Percentiles rank a stretch among this genome's conserved stretches.
Evolutionary conservation across 2,329 filamentous ascomycete species (phyloP).

Genomic region (Ophiobolus disseminans): DNA sequence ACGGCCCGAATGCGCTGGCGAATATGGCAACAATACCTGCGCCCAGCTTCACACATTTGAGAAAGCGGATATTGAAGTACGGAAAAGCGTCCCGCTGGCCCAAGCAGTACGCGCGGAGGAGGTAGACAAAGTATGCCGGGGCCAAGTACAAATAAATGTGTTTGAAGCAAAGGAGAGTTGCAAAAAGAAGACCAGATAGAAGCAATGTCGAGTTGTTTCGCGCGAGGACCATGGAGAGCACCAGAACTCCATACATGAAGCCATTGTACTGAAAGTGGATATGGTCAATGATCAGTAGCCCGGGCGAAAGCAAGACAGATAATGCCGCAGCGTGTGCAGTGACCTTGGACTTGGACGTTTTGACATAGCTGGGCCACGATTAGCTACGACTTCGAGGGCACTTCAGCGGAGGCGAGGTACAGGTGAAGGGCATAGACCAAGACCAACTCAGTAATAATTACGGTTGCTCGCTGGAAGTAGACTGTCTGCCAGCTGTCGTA

Average conservation of each 20-base stretch:
- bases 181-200: slow-evolving; percentile 82
- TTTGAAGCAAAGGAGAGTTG: slow-evolving; percentile 87
- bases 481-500: slow-evolving; percentile 94
- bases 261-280: slow-evolving; percentile 99
- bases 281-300: slow-evolving; percentile 95
- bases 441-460: slow-evolving; percentile 84
- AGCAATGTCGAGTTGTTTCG: slow-evolving; percentile 77
- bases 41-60: slow-evolving; percentile 85
- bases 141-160: slow-evolving; percentile 98
- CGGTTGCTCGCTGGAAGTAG: slow-evolving; percentile 90
- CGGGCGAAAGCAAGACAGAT: slow-evolving; percentile 89
- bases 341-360: slow-evolving; percentile 74
- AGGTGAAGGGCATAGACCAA: slow-evolving; percentile 81
- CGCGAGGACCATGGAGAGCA: slow-evolving; percentile 85
- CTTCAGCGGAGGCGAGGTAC: slow-evolving; percentile 52
- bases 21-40: slow-evolving; percentile 74
- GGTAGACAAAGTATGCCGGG: slow-evolving; percentile 92
- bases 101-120: slow-evolving; percentile 89
- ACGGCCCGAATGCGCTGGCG: slow-evolving; percentile 86
- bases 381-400: slow-evolving; percentile 10
- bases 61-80: slow-evolving; percentile 68
- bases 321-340: slow-evolving; percentile 85
- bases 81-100: slow-evolving; percentile 77
- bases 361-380: slow-evolving; percentile 68
- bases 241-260: slow-evolving; percentile 88